Evolutionary conservation across 2,329 filamentous ascomycete genomes (phyloP).

Genomic region (Juglanconis juglandina): DNA sequence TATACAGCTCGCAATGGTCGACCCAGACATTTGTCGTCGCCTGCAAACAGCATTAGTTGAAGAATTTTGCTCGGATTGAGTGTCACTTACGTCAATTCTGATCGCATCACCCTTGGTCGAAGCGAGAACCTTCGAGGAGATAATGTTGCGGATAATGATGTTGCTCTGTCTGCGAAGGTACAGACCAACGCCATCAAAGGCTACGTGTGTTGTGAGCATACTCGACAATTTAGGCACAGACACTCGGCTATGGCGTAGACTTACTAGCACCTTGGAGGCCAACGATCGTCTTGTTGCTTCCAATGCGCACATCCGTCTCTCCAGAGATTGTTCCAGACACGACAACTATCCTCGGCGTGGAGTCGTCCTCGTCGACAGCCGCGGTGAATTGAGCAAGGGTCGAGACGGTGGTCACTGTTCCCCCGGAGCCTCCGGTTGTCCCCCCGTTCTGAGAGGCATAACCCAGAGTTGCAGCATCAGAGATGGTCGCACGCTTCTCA

Average conservation of each 20-base stretch:
- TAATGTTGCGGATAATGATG: slow-evolving; percentile 46
- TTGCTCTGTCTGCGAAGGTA: slow-evolving; percentile 40
- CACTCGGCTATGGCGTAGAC: not conserved
- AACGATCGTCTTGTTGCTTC: slow-evolving; percentile 42
- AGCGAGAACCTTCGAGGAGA: slow-evolving; percentile 35
- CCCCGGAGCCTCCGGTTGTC: slow-evolving; percentile 46
- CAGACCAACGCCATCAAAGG: slow-evolving; percentile 33
- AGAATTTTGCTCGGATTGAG: not conserved
- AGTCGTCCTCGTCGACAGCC: slow-evolving; percentile 39
- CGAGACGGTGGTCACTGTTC: slow-evolving; percentile 45
- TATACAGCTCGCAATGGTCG: slow-evolving; percentile 52
- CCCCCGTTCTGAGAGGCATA: slow-evolving; percentile 47
- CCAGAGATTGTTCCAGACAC: slow-evolving; percentile 36
- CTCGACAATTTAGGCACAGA: not conserved
- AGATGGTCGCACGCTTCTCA: slow-evolving; percentile 20
- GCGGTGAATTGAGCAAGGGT: slow-evolving; percentile 42
- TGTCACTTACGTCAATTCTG: slow-evolving; percentile 15
- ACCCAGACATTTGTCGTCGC: slow-evolving; percentile 44
- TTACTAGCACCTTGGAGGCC: slow-evolving; percentile 27
- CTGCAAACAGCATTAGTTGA: slow-evolving; percentile 21
- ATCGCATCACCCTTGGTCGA: slow-evolving; percentile 39
- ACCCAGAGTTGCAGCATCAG: slow-evolving; percentile 31
- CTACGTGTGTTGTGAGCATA: not conserved
- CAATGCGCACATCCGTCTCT: slow-evolving; percentile 35
- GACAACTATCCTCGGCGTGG: slow-evolving; percentile 33